Conservation (phyloP, 345 rosid genomes). For the Arabis hirsuta region DNA sequence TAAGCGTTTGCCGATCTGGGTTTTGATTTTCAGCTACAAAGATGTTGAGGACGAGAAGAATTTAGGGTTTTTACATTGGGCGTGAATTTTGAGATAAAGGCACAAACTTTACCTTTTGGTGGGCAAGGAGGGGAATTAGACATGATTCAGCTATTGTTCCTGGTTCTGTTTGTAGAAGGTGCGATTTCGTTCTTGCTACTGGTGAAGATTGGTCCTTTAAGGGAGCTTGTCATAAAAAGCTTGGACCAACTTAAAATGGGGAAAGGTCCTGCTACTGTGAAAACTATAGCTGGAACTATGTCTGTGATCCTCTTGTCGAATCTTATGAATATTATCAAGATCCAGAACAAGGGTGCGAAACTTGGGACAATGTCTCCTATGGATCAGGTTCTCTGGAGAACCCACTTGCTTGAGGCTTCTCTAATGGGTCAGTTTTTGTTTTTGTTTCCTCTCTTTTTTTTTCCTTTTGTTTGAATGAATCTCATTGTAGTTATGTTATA, state of each 20-base stretch:
- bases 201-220: slow-evolving; percentile 86
- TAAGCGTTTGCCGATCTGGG: slow-evolving; percentile 13
- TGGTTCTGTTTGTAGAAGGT: slow-evolving; percentile 82
- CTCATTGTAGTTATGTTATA: background rate
- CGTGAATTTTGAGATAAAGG: slow-evolving; percentile 29
- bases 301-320: slow-evolving; percentile 80
- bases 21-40: slow-evolving; percentile 6
- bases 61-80: slow-evolving; percentile 25
- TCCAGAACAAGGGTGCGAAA: slow-evolving; percentile 97
- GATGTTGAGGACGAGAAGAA: slow-evolving; percentile 21
- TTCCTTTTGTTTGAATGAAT: background rate
- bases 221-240: slow-evolving; percentile 89
- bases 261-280: slow-evolving; percentile 91
- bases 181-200: slow-evolving; percentile 67
- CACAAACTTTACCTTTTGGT: slow-evolving; percentile 20
- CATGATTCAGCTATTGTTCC: slow-evolving; percentile 86
- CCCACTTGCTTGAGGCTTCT: slow-evolving; percentile 96
- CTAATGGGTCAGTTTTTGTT: slow-evolving; percentile 63
- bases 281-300: slow-evolving; percentile 93
- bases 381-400: slow-evolving; percentile 99
- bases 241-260: slow-evolving; percentile 71
- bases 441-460: background rate
- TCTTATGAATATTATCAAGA: slow-evolving; percentile 86
- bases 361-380: slow-evolving; percentile 98
- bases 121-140: slow-evolving; percentile 27